Base-by-base conservation (phyloP, 345 rosid species). In the Dimocarpus longan region DNA sequence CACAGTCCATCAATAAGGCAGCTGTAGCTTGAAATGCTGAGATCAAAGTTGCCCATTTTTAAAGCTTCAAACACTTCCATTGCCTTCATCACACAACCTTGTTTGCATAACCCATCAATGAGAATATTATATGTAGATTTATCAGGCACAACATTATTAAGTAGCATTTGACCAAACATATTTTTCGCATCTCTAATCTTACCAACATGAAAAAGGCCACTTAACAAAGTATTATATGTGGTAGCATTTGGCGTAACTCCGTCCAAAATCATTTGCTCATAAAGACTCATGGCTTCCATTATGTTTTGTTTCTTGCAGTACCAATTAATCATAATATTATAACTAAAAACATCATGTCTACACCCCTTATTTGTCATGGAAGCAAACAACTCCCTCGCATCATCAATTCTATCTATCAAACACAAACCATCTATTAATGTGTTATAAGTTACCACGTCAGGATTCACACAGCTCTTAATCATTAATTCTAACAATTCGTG, bases 221-320 rank as follows among this genome's bases (percentile, higher is more conserved):
- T 7, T n/a, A 70, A 46, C 52, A 70, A 70, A 24, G 40, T 46
- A 11, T 21, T 70, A 50, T 44, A 70, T 11, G 74, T 70, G 28
- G 39, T 5, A 50, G 39, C 42, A 10, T 8, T 50, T 10, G 74
- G 74, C 37, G 6, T 24, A 70, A 70, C 24, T 26, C 6, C 60
- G 8, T 70, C 19, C 4, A 2, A 56, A 52, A 40, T 71, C 75
- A 71, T 52, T 5, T 50, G 59, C 24, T 8, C n/a, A 54, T 50
- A 71, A 71, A 71, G 75, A 54, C 10, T 24, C 63, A 71, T 52
- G n/a, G 75, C 75, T 52, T 71, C 64, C 3, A 43, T 42, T 10
- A 28, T n/a, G 18, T 11, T 71, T 71, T 19, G 26, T 19, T 50
- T 54, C 37, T 57, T 71, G 40, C 48, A 32, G 60, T 59, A 73